Base-by-base conservation (phyloP, 2,329 filamentous ascomycete species). In the Neocucurbitaria cava region DNA sequence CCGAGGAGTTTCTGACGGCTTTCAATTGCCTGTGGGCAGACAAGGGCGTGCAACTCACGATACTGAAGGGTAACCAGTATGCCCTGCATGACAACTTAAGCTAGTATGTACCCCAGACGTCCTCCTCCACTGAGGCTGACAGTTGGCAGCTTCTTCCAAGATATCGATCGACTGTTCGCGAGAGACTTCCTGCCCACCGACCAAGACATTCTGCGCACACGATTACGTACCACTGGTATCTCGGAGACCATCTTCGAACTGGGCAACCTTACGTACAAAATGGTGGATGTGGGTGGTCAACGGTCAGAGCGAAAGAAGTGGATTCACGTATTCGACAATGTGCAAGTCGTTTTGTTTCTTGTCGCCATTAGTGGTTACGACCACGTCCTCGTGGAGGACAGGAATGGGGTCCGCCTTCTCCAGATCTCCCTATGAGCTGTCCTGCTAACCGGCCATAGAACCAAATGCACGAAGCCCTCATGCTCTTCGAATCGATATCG, bases 341-440 rank as follows among this genome's bases (percentile, higher is more conserved):
- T 96, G 59, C 92, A 95, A 71, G 93, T 91, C 65, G 83, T 98
- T 49, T 82, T 98, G 36, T 98, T 98, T 79, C 85, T 98, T 64
- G 94, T 96, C 47, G 93, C 94, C 43, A 93, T 98, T 66, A 96
- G 92, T 61, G 94, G 94, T 55, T 98, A 97, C 76, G 94, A 98
- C 73, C 95, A 98, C 76, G 96, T 93, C 70, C 81, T 98, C 44
- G 92, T 97, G 3, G 94, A 98, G 79, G 94, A 98, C 75, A 93
- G 96, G 77, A 95, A 96, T 74, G 93, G 93, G 60, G 92, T 96
- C 83, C 80, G 91, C 82, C 15, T 20, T 3, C 17, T 26, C 31
- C n/a, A 13, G 13, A 10, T 24, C n/a, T 18, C 17, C 2, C 3
- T 2, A 11, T 10, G 11, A 10, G 2, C 9, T 30, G 11, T 0